phyloP scores from a whole-genome alignment of 2,329 filamentous ascomycete species.

The Fonsecaea pedrosoi region DNA sequence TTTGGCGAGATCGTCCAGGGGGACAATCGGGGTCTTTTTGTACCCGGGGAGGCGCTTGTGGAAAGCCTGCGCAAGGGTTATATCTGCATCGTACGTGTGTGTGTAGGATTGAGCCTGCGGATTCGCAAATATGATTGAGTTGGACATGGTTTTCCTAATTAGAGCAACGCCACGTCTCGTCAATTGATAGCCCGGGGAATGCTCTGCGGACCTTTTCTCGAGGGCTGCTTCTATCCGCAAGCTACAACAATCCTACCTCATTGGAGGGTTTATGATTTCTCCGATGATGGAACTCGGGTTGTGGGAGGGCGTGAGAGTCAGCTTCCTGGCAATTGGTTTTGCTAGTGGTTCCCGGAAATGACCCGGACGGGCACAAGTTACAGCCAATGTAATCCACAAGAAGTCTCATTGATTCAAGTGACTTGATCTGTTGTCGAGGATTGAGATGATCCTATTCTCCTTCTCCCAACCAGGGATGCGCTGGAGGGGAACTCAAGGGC shows the following conservation, averaged over 20 bases:
- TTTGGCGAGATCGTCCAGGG: slow-evolving; percentile 61
- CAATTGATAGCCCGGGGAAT: background rate
- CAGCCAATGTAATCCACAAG: no score
- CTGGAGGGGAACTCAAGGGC: background rate
- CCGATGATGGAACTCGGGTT: background rate
- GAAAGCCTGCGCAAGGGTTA: slow-evolving; percentile 49
- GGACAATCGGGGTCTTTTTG: slow-evolving; percentile 60
- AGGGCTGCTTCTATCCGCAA: background rate
- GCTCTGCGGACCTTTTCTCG: background rate
- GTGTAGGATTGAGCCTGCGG: slow-evolving; percentile 26
- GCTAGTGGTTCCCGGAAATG: no score
- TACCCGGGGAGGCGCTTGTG: slow-evolving; percentile 67
- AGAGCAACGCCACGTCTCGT: background rate
- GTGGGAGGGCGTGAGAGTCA: background rate
- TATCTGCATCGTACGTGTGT: slow-evolving; percentile 21
- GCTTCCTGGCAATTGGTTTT: background rate
- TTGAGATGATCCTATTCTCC: background rate
- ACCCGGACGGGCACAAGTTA: no score
- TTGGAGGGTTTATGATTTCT: background rate
- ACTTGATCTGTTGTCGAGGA: background rate
- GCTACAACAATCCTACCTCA: background rate
- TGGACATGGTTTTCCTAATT: slow-evolving; percentile 17
- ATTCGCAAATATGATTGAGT: slow-evolving; percentile 26
- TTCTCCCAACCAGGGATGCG: background rate
- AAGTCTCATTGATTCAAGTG: background rate